Conservation (phyloP, 73 alveolate species). For the Symbiodinium pilosum region DNA sequence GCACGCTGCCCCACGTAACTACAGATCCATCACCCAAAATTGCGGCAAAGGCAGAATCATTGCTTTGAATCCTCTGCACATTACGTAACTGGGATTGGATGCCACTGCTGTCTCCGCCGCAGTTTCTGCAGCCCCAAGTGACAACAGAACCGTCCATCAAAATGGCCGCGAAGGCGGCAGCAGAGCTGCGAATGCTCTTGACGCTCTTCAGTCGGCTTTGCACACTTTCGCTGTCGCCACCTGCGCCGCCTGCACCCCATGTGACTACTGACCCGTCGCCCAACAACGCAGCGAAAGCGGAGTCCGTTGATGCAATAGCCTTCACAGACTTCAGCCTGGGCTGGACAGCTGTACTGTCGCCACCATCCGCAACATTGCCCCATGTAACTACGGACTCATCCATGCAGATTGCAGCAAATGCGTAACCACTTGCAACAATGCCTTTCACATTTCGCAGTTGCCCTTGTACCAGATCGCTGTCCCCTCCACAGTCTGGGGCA, state of each 20-base stretch:
- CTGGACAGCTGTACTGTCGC: neutral
- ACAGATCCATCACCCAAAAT: neutral
- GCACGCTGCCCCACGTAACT: neutral
- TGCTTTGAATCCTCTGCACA: neutral
- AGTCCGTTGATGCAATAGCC: neutral
- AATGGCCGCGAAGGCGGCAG: slow-evolving; percentile 15
- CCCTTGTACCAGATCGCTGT: neutral
- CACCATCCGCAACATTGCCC: neutral
- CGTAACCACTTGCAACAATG: neutral
- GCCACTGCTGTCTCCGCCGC: slow-evolving; percentile 12
- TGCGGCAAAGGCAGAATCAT: neutral
- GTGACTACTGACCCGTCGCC: neutral
- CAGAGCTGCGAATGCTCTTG: neutral
- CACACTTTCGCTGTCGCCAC: neutral
- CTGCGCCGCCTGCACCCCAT: neutral
- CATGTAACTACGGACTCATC: slow-evolving; percentile 5
- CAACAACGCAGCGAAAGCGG: neutral
- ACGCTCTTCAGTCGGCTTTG: neutral
- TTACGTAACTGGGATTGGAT: neutral
- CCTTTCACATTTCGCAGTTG: neutral
- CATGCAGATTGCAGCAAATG: neutral
- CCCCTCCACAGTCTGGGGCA: neutral
- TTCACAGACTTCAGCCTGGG: neutral
- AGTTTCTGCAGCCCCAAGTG: neutral
- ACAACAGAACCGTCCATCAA: neutral